Conservation (phyloP, 108 stramenopile genomes). For the Fistulifera pelliculosa region DNA sequence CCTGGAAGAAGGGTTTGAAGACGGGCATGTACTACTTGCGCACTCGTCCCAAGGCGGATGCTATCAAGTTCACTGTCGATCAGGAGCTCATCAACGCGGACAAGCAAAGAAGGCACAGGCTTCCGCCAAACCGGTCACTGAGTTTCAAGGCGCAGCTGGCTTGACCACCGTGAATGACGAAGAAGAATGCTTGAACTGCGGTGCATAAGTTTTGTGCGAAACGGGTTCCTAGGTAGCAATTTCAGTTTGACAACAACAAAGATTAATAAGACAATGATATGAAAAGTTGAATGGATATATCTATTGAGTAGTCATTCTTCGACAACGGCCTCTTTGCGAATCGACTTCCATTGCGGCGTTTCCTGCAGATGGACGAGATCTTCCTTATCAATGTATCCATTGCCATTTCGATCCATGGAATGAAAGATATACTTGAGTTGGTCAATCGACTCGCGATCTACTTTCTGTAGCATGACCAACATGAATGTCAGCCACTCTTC, state of each 20-base stretch:
- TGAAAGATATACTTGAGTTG: conserved; percentile 10
- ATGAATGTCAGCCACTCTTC: conserved; percentile 39
- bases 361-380: conserved; percentile 2
- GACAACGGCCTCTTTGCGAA: too few species aligned
- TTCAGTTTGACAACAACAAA: too few species aligned
- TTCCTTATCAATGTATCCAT: background rate
- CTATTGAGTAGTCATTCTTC: too few species aligned
- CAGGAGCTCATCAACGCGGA: conserved; percentile 37
- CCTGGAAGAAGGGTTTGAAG: conserved; percentile 98
- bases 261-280: too few species aligned
- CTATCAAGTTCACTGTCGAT: conserved; percentile 98
- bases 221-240: too few species aligned
- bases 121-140: conserved; percentile 11
- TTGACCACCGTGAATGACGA: conserved; percentile 64
- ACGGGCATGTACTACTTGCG: conserved; percentile 99
- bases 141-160: conserved; percentile 28
- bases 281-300: too few species aligned
- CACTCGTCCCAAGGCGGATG: conserved; percentile 97
- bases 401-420: conserved; percentile 4
- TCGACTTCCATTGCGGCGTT: background rate
- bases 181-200: conserved; percentile 84
- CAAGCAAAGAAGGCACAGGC: conserved; percentile 41
- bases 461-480: conserved; percentile 48
- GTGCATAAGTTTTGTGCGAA: conserved; percentile 67
- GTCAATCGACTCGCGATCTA: conserved; percentile 27